Percentiles rank a stretch among this genome's conserved stretches.
phyloP scores from a whole-genome alignment of 2,329 filamentous ascomycete species.

The Trichophyton benhamiae region DNA sequence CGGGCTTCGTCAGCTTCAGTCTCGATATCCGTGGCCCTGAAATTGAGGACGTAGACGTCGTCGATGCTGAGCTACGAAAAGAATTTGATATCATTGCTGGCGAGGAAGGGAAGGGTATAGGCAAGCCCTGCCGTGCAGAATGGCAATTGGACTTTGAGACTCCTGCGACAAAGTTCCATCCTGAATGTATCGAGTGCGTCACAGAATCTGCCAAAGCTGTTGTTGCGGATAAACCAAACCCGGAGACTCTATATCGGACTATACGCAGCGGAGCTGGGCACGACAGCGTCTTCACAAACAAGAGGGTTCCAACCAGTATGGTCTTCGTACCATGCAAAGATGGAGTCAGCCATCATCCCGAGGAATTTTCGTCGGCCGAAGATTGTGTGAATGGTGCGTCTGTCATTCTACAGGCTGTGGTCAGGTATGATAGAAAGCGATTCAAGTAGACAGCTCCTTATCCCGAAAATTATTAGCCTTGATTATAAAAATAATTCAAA shows the following conservation, averaged over 20 bases:
- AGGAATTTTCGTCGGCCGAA: slow-evolving; percentile 48
- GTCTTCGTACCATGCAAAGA: slow-evolving; percentile 54
- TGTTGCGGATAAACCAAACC: slow-evolving; percentile 38
- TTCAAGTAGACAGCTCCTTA: slow-evolving; percentile 19
- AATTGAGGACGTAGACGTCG: slow-evolving; percentile 44
- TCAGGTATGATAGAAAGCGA: slow-evolving; percentile 24
- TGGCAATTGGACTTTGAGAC: slow-evolving; percentile 51
- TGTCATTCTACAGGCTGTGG: slow-evolving; percentile 21
- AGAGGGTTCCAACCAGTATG: slow-evolving; percentile 51
- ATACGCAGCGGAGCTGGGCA: slow-evolving; percentile 56
- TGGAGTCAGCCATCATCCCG: slow-evolving; percentile 52
- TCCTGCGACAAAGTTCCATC: slow-evolving; percentile 52
- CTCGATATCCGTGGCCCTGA: slow-evolving; percentile 54
- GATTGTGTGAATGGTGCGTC: slow-evolving; percentile 46
- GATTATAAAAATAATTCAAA: not conserved
- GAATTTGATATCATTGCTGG: slow-evolving; percentile 50
- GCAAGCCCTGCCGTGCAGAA: slow-evolving; percentile 41
- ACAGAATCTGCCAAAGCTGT: slow-evolving; percentile 46
- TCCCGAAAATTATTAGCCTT: too few species aligned
- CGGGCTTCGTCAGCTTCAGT: slow-evolving; percentile 53
- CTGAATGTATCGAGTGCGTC: slow-evolving; percentile 55
- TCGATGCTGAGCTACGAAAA: slow-evolving; percentile 44
- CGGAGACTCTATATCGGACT: slow-evolving; percentile 34
- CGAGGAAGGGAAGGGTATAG: slow-evolving; percentile 42
- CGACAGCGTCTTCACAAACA: slow-evolving; percentile 51